phyloP scores from a whole-genome alignment of 176 grass and related monocot species.

The Themeda triandra region DNA sequence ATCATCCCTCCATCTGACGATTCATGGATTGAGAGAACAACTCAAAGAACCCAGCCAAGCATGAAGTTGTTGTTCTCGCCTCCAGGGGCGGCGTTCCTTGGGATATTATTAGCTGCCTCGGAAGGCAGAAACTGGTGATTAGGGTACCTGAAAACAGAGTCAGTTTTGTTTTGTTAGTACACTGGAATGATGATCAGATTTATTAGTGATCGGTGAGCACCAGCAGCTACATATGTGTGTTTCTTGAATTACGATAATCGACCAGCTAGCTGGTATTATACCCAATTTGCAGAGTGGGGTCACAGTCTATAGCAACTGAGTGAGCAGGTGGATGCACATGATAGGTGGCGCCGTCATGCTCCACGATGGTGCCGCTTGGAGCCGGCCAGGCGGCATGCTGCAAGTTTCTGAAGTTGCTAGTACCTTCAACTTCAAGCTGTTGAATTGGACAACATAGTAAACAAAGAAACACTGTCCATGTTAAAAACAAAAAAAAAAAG shows the following conservation, averaged over 20 bases:
- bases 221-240: background rate
- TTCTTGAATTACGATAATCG: background rate
- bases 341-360: conserved; percentile 44
- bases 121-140: conserved; percentile 61
- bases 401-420: conserved; percentile 50
- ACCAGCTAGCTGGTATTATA: conserved; percentile 11
- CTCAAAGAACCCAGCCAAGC: conserved; percentile 84
- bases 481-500: background rate
- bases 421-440: conserved; percentile 71
- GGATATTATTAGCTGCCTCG: conserved; percentile 40
- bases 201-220: background rate
- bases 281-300: conserved; percentile 88
- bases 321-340: conserved; percentile 51
- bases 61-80: conserved; percentile 84
- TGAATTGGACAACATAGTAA: background rate
- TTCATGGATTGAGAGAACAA: background rate
- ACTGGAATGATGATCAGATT: background rate
- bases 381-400: conserved; percentile 56
- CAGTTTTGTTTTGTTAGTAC: background rate
- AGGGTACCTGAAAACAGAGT: conserved; percentile 51
- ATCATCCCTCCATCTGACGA: background rate
- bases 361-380: conserved; percentile 40
- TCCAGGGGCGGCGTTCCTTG: conserved; percentile 34
- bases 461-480: background rate
- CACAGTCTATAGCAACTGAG: conserved; percentile 62